phyloP scores from a whole-genome alignment of 2,329 filamentous ascomycete genomes.

The Epichloe hybrida region DNA sequence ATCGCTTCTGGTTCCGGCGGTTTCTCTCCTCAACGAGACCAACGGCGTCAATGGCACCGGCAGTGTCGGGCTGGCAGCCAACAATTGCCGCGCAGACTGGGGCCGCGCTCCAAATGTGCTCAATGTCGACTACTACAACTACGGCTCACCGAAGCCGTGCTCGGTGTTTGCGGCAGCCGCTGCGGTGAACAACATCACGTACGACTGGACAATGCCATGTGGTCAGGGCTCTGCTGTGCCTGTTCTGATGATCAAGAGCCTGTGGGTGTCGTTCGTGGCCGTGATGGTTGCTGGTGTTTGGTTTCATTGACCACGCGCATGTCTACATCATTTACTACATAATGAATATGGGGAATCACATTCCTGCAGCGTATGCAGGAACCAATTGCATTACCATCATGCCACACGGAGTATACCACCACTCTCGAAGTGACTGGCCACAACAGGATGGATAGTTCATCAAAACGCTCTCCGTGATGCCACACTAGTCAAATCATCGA shows the following conservation, averaged over 20 bases:
- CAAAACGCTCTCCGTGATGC: no score
- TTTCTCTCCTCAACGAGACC: constrained; percentile 54
- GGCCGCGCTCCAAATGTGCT: constrained; percentile 60
- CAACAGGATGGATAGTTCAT: no score
- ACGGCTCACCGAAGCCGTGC: constrained; percentile 43
- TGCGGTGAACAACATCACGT: constrained; percentile 57
- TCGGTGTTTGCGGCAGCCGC: constrained; percentile 67
- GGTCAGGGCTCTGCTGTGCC: constrained; percentile 20
- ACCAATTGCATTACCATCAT: no score
- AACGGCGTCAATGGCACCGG: constrained; percentile 54
- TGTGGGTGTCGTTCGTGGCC: constrained; percentile 17
- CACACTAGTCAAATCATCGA: no score
- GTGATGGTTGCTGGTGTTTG: background rate
- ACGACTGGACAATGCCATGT: constrained; percentile 41
- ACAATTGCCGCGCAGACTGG: constrained; percentile 52
- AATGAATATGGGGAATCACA: no score
- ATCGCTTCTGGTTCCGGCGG: constrained; percentile 57
- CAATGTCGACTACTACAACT: constrained; percentile 77
- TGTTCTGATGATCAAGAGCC: background rate
- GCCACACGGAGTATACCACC: no score
- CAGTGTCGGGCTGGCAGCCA: constrained; percentile 49
- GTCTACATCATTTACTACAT: no score
- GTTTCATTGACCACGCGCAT: background rate
- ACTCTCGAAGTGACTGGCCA: no score
- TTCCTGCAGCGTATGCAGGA: no score